Percentiles rank a stretch among this genome's conserved stretches.
Conservation (phyloP, 208 protist species). For the Sergeia podlipaevii region DNA sequence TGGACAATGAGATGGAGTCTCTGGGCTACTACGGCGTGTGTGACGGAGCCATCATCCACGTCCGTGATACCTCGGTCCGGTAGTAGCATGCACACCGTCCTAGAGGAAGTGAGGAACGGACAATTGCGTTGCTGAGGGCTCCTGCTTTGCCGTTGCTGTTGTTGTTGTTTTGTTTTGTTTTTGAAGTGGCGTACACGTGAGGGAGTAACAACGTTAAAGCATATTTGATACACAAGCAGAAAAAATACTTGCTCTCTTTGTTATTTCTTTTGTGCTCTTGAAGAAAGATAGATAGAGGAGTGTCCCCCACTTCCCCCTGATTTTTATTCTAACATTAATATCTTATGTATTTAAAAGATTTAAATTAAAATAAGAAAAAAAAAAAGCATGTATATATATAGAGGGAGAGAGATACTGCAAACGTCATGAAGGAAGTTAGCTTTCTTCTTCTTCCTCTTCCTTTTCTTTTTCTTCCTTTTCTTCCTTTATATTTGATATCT, state of each 20-base stretch:
- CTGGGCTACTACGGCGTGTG: conserved; percentile 76
- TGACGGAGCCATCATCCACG: conserved; percentile 51
- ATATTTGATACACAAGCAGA: not conserved
- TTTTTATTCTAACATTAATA: no score
- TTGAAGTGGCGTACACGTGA: not conserved
- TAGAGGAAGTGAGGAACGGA: not conserved
- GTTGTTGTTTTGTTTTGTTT: no score
- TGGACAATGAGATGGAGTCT: conserved; percentile 72
- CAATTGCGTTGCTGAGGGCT: not conserved
- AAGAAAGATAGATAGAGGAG: no score
- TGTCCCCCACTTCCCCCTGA: no score
- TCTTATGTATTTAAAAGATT: not conserved
- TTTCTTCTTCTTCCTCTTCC: conserved; percentile 3
- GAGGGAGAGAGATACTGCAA: no score
- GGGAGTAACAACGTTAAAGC: conserved; percentile 18
- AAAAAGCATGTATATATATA: no score
- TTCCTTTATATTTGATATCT: not conserved
- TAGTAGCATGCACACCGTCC: not conserved
- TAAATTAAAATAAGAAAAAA: conserved; percentile 8
- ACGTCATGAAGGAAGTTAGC: no score
- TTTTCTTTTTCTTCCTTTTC: conserved; percentile 13
- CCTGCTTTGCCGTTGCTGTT: no score
- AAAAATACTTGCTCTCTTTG: no score
- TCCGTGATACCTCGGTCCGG: conserved; percentile 67
- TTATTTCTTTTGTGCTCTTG: no score